Base-by-base conservation (phyloP, 768 basidiomycete genomes). In the Lactarius deliciosus region DNA sequence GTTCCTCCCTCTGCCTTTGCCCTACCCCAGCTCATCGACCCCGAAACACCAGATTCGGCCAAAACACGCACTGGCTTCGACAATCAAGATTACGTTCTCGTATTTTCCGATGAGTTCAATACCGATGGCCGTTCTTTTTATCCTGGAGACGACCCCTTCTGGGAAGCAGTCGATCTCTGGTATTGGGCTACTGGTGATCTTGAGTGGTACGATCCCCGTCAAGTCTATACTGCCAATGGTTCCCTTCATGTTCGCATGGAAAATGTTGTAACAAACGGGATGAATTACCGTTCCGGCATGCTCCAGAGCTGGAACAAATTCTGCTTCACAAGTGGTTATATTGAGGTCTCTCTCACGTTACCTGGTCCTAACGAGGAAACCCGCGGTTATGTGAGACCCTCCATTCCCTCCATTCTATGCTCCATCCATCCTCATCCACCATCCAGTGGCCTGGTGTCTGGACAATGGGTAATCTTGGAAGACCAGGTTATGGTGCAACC, bases 281-380 rank as follows among this genome's bases (percentile, higher is more conserved):
- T 90, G 65, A 78, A 79, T 45, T 94, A 88, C 73, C 79, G 84
- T 70, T 86, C 80, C 73, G 92, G 88, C 5, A 92, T 94, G 91
- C 78, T 95, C 4, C 91, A 94, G 77, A 85, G 85, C 47, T 95
- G 93, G 92, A 94, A 94, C 77, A 92, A 94, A 80, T 87, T 94
- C 73, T 94, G 90, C 76, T 93, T 92, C 73, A 86, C 89, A 34
- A 84, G 83, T 32, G 92, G 92, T 5, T 82, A 83, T 76, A 83
- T 94, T 66, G 93, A 94, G 78, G 85, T 89, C 20, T 74, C 79
- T 3, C 78, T 86, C 10, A 79, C 80, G 0, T 77, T 90, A 5
- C 88, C 89, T 0, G 89, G 88, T 0, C 81, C 84, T 6, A 78
- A 85, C 68, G 79, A 82, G n/a, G 72, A 78, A 56, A 81, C 86